Conservation (phyloP, 2,329 filamentous ascomycete species). For the Calonectria pseudoreteaudii region DNA sequence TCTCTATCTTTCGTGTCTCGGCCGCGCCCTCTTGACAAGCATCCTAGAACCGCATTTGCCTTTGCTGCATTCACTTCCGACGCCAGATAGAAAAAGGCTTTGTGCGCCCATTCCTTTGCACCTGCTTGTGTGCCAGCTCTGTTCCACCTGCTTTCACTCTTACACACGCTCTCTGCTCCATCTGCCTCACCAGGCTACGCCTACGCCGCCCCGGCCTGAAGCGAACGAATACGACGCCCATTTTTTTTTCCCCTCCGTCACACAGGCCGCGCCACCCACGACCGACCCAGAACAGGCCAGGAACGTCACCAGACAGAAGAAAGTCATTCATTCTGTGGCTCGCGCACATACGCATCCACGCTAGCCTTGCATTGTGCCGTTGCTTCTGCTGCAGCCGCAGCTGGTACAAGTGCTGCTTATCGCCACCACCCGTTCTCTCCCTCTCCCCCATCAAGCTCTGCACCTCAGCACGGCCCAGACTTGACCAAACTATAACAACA, state of each 20-base stretch:
- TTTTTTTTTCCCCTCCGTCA: not conserved
- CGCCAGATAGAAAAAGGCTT: not conserved
- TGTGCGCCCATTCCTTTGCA: not conserved
- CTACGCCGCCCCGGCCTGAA: constrained; percentile 11
- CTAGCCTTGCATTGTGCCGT: not conserved
- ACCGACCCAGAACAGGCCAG: not conserved
- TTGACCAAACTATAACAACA: not conserved
- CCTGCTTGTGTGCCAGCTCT: not conserved
- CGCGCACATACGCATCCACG: not conserved
- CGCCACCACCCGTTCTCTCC: not conserved
- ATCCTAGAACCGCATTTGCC: not conserved
- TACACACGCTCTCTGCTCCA: not conserved
- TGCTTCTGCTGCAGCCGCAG: not conserved
- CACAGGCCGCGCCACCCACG: not conserved
- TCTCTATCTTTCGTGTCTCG: not conserved
- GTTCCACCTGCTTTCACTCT: not conserved
- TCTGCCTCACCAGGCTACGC: not conserved
- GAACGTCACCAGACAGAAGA: not conserved
- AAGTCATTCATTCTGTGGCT: not conserved
- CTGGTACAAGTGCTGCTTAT: not conserved
- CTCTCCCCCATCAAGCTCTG: not conserved
- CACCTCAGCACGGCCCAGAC: not conserved
- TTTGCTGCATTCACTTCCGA: not conserved
- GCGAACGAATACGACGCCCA: constrained; percentile 8
- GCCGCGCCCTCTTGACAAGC: not conserved